Base-by-base conservation (phyloP, 257 asterid species). In the Lithospermum erythrorhizon region DNA sequence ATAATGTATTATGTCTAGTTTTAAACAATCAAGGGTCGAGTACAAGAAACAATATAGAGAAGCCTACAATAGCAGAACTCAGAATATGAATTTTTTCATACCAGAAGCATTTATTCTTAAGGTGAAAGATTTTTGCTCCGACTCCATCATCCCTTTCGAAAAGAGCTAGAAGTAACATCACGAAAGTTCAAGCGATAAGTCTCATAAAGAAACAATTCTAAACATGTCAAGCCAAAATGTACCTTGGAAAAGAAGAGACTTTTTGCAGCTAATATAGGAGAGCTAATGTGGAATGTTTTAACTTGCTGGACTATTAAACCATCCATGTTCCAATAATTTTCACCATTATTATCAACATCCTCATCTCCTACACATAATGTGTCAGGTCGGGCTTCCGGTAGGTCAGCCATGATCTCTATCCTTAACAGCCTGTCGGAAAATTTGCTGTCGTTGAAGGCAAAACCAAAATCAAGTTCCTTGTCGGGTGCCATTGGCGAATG, bases 91-190 rank as follows among this genome's bases (percentile, higher is more conserved):
- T n/a, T n/a, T n/a, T n/a, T n/a, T n/a, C 25, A 10, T 81, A 91
- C 98, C 98, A 63, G 98, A 91, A 63, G 85, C 88, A 70, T 72
- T 73, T 62, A 91, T 84, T 77, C 95, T 78, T 63, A 91, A 86
- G 61, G 95, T 86, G 56, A 86, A 95, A 52, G 84, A 93, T 68
- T 97, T 78, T 82, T 88, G 97, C 77, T 91, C 98, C 9, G 98
- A 91, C 74, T 91, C 98, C 86, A 79, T 89, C 95, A 91, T 91
- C 71, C 97, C 98, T 70, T 91, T 88, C 41, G 98, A 86, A 79
- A 93, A 88, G 62, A 93, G 76, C 98, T 93, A 68, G 62, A 60
- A 65, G 61, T 61, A 27, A 61, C 66, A 47, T 2, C 45, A 9
- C 9, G 58, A 53, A 61, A 53, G 21, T 47, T 68, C 64, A 77